Base-by-base conservation (phyloP, 2,329 filamentous ascomycete genomes). In the Arthroderma sp. region DNA sequence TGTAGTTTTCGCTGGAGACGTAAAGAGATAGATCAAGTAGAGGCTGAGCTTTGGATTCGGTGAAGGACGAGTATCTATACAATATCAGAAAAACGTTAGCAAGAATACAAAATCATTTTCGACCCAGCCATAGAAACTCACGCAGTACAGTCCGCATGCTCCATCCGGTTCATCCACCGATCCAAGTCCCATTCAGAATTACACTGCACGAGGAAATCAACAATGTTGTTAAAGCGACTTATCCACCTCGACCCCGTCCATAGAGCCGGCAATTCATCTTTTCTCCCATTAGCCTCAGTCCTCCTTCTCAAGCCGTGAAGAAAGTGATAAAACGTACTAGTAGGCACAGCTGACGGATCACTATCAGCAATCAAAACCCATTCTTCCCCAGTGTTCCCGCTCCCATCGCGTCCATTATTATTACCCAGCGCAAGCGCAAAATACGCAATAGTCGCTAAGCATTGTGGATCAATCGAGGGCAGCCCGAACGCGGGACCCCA, bases 401-500 rank as follows among this genome's bases (percentile, higher is more conserved):
- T 38, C 29, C 27, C 33, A 27, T 42, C 27, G 11, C 41, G n/a
- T 2, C 27, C 37, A 22, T 39, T 42, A 31, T 48, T 46, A 22
- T 31, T 11, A 3, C 75, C 73, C 27, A 85, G 68, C 47, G 73
- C 73, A 54, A 77, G 70, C 49, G 77, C 74, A 46, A 94, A 72
- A 60, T 88, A 88, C 43, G 84, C 78, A 52, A 94, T 78, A 37
- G 82, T 73, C 29, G 88, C 88, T 49, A 94, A 77, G 60, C 88
- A 96, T 69, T 94, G 85, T 38, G 89, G 73, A 57, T 96, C 88
- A 56, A 96, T 83, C 37, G 91, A 96, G 9, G 89, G 81, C 38
- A 95, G 76, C 36, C 80, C 80, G 62, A 94, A 94, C 36, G 85
- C 88, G 44, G 86, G 81, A 41, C 88, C 88, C 82, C 88, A 94